Evolutionary conservation across 2,329 filamentous ascomycete genomes (phyloP).

Genomic region (Alternaria triticina): DNA sequence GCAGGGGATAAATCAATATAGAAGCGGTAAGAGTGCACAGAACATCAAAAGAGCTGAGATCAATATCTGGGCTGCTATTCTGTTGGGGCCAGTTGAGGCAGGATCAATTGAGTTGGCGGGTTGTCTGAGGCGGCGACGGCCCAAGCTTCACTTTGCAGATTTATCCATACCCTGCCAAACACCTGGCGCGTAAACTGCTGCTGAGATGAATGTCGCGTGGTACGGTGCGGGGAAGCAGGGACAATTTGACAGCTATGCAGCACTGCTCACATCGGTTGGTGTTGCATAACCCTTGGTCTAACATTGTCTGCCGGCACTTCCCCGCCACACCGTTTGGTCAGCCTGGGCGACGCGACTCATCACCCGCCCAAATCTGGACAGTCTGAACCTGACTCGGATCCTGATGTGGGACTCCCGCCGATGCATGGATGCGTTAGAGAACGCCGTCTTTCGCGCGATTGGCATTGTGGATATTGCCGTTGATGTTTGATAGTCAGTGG

Average conservation of each 20-base stretch:
- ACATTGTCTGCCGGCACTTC: background rate
- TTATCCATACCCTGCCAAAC: constrained; percentile 12
- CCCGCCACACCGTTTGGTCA: background rate
- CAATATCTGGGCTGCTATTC: background rate
- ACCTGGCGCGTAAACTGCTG: background rate
- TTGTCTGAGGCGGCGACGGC: constrained; percentile 1
- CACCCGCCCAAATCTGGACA: constrained; percentile 4
- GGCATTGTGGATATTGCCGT: background rate
- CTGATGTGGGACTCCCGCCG: constrained; percentile 13
- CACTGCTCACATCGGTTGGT: constrained; percentile 1
- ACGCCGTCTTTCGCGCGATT: constrained; percentile 8
- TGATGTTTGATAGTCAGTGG: constrained; percentile 12
- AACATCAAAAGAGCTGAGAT: constrained; percentile 2
- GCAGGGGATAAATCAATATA: background rate
- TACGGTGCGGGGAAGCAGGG: constrained; percentile 13
- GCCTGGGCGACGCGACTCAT: constrained; percentile 4
- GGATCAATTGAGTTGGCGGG: background rate
- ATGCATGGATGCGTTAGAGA: constrained; percentile 10
- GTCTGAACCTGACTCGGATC: constrained; percentile 25
- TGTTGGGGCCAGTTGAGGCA: background rate
- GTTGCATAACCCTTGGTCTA: background rate
- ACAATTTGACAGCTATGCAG: background rate
- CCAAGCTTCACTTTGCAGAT: constrained; percentile 8
- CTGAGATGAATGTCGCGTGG: constrained; percentile 1
- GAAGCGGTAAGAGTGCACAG: background rate